Conservation (phyloP, 2,329 filamentous ascomycete genomes). For the Aureobasidium sp. region DNA sequence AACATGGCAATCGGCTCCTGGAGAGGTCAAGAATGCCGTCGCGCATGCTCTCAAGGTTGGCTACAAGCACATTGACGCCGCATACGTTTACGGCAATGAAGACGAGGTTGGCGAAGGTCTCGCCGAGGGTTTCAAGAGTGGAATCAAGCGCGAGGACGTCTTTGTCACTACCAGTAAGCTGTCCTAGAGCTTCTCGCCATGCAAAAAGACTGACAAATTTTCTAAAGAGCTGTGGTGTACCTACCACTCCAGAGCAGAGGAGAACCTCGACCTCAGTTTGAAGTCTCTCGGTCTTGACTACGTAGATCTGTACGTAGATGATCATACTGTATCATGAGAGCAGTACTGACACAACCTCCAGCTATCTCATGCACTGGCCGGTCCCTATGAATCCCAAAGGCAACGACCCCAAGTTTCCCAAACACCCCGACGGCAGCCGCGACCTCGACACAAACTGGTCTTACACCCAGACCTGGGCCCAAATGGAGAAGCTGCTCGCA, state of each 20-base stretch:
- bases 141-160: slow-evolving; percentile 67
- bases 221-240: slow-evolving; percentile 55
- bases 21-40: slow-evolving; percentile 43
- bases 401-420: slow-evolving; percentile 59
- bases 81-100: slow-evolving; percentile 76
- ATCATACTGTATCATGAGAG: background rate
- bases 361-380: slow-evolving; percentile 78
- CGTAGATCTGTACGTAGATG: slow-evolving; percentile 51
- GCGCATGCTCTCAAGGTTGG: slow-evolving; percentile 42
- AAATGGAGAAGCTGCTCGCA: slow-evolving; percentile 58
- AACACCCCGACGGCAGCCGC: slow-evolving; percentile 62
- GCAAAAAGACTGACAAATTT: background rate
- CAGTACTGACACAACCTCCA: slow-evolving; percentile 33
- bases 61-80: slow-evolving; percentile 57
- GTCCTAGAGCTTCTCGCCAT: background rate
- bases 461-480: slow-evolving; percentile 71
- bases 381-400: slow-evolving; percentile 72
- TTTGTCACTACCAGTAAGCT: slow-evolving; percentile 64
- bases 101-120: slow-evolving; percentile 74
- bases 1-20: slow-evolving; percentile 35
- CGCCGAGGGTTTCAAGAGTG: slow-evolving; percentile 60
- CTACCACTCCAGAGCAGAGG: slow-evolving; percentile 63
- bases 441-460: slow-evolving; percentile 64
- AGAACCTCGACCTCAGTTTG: slow-evolving; percentile 65
- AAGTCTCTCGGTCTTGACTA: slow-evolving; percentile 70